phyloP scores from a whole-genome alignment of 768 basidiomycete species.

The Phanerodontia chrysosporium region DNA sequence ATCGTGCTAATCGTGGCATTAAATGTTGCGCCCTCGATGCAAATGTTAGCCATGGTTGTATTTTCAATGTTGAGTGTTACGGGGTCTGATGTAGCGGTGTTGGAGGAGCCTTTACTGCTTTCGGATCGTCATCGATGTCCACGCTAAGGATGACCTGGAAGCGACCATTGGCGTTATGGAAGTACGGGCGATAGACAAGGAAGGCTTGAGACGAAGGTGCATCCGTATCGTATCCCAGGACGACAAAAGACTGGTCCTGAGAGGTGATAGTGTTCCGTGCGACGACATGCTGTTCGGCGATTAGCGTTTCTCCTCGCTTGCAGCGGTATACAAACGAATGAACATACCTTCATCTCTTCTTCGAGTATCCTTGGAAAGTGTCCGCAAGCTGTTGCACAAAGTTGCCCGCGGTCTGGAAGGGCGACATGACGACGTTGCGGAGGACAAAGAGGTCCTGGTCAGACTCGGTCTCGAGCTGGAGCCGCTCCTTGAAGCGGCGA shows the following conservation, averaged over 20 bases:
- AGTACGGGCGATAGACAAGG: slow-evolving; percentile 15
- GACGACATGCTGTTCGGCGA: slow-evolving; percentile 12
- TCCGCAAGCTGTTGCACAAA: slow-evolving; percentile 30
- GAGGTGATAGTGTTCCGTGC: slow-evolving; percentile 31
- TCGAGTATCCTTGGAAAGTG: slow-evolving; percentile 26
- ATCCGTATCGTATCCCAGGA: slow-evolving; percentile 32
- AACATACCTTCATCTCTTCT: slow-evolving; percentile 23
- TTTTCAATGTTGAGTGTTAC: slow-evolving; percentile 10
- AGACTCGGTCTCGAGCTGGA: slow-evolving; percentile 26
- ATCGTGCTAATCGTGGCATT: neutral
- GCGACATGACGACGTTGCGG: slow-evolving; percentile 38
- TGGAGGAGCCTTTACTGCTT: too few relatives aligned
- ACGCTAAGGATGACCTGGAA: slow-evolving; percentile 35
- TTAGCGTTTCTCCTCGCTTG: neutral
- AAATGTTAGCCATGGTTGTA: neutral
- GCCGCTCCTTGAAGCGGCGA: slow-evolving; percentile 32
- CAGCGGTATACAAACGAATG: neutral
- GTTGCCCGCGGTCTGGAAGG: slow-evolving; percentile 30
- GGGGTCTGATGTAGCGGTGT: slow-evolving; percentile 13
- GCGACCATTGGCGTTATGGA: slow-evolving; percentile 33
- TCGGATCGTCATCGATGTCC: slow-evolving; percentile 19
- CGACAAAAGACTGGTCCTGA: slow-evolving; percentile 31
- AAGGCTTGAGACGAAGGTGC: slow-evolving; percentile 27
- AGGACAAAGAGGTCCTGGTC: slow-evolving; percentile 32
- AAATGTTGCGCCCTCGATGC: slow-evolving; percentile 13